phyloP scores from a whole-genome alignment of 139 green algal genomes.

The Chlamydomonas schloesseri region DNA sequence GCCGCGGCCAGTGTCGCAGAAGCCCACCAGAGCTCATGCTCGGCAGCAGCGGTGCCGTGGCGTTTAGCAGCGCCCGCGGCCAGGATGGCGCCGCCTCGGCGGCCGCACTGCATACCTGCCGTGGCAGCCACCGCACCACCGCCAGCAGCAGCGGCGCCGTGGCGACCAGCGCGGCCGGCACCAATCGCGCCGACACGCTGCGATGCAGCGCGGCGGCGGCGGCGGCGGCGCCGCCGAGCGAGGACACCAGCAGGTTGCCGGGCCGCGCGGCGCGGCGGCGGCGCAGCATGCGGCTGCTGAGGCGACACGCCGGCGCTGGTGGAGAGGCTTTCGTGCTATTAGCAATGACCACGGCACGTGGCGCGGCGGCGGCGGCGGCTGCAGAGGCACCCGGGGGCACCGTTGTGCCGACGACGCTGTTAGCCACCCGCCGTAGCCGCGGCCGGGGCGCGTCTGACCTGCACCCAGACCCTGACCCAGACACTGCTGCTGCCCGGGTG shows the following conservation, averaged over 20 bases:
- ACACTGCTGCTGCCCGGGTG: too few species aligned
- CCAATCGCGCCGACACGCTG: neutral
- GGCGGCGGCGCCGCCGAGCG: neutral
- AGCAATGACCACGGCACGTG: neutral
- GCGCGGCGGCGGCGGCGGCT: neutral
- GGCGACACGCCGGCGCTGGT: neutral
- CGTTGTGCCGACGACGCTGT: neutral
- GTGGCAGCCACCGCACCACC: too few species aligned
- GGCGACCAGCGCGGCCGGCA: neutral
- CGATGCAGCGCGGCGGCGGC: neutral
- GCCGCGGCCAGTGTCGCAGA: too few species aligned
- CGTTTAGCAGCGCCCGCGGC: neutral
- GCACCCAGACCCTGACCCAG: neutral
- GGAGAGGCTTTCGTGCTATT: neutral
- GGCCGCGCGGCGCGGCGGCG: neutral
- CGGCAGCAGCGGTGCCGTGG: neutral
- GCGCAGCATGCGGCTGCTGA: slow-evolving; percentile 3
- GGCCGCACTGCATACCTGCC: neutral
- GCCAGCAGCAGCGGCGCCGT: neutral
- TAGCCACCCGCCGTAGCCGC: neutral
- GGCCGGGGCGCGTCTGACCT: neutral
- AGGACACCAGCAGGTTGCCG: neutral
- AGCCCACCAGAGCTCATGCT: neutral
- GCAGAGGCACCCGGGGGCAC: too few species aligned
- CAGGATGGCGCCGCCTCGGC: neutral